phyloP scores from a whole-genome alignment of 2,329 filamentous ascomycete genomes.

The Colletotrichum eremochloae region DNA sequence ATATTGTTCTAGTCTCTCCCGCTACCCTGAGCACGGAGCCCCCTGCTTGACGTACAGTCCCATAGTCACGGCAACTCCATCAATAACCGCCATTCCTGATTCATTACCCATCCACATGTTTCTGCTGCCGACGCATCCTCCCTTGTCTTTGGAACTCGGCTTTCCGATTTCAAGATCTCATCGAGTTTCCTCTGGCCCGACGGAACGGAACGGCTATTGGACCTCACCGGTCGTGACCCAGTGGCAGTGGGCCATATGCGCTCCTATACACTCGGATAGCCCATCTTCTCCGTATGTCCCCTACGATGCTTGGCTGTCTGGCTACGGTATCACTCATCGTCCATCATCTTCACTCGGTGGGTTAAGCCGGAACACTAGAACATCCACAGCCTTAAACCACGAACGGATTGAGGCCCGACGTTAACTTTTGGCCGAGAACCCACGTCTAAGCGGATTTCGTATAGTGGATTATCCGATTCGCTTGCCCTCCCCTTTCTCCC shows the following conservation, averaged over 20 bases:
- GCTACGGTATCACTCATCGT: background rate
- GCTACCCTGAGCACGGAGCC: background rate
- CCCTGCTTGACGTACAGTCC: conserved; percentile 4
- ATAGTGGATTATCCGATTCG: background rate
- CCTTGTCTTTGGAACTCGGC: conserved; percentile 7
- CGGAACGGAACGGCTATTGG: background rate
- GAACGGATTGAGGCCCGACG: background rate
- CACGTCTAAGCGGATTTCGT: background rate
- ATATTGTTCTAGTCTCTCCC: conserved; percentile 16
- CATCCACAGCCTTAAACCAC: background rate
- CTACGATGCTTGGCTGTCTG: conserved; percentile 16
- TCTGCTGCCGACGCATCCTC: background rate
- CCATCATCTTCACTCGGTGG: background rate
- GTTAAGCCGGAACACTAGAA: background rate
- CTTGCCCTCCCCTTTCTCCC: background rate
- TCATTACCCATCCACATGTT: background rate
- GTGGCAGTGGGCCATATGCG: conserved; percentile 9
- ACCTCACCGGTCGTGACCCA: conserved; percentile 1
- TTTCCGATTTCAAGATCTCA: background rate
- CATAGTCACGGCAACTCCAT: conserved; percentile 17
- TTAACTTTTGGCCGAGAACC: background rate
- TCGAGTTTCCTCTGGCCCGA: background rate
- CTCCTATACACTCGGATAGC: background rate
- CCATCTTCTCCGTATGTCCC: conserved; percentile 17
- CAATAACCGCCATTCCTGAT: conserved; percentile 22